A percentile compares a stretch with the other conserved stretches of the same genome.
Evolutionary conservation across 768 basidiomycete species (phyloP).

Genomic region (Lyophyllum decastes): DNA sequence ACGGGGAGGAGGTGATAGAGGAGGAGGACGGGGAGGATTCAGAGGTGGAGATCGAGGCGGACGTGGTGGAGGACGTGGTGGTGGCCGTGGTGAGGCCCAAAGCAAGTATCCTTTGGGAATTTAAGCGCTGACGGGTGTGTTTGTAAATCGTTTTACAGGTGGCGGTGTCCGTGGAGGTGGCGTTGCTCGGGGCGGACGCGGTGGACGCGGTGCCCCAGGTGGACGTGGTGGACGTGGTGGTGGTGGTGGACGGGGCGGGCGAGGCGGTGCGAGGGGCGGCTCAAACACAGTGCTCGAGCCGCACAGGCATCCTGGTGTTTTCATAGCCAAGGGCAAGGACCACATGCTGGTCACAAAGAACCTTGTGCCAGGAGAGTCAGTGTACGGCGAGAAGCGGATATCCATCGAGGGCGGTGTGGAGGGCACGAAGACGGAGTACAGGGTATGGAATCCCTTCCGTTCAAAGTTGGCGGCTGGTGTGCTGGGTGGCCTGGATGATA

Average conservation of each 20-base stretch:
- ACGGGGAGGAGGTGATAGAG: slow-evolving; percentile 37
- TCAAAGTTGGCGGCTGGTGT: slow-evolving; percentile 97
- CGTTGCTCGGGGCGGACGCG: slow-evolving; percentile 40
- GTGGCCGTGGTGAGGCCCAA: slow-evolving; percentile 29
- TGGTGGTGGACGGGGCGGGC: slow-evolving; percentile 59
- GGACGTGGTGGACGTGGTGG: slow-evolving; percentile 30
- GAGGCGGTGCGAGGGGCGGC: slow-evolving; percentile 79
- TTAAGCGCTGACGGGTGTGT: not conserved
- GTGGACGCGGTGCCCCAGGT: slow-evolving; percentile 44
- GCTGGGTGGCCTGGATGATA: slow-evolving; percentile 90
- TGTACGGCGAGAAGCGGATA: slow-evolving; percentile 98
- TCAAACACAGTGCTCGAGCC: slow-evolving; percentile 92
- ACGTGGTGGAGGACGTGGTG: slow-evolving; percentile 40
- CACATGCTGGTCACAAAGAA: slow-evolving; percentile 97
- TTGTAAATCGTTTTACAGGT: not conserved
- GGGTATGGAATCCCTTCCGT: slow-evolving; percentile 99
- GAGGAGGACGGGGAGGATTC: slow-evolving; percentile 31
- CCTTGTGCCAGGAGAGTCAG: slow-evolving; percentile 94
- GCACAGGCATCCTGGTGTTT: slow-evolving; percentile 92
- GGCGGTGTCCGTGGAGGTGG: slow-evolving; percentile 35
- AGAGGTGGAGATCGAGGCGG: slow-evolving; percentile 40
- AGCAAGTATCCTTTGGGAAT: not conserved
- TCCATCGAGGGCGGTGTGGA: slow-evolving; percentile 76
- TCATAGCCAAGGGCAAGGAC: slow-evolving; percentile 98
- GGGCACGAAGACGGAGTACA: slow-evolving; percentile 90